Evolutionary conservation across 208 protist species (phyloP), one percentile per base, ranked within the genome.

Genomic region (Crithidia bombi): DNA sequence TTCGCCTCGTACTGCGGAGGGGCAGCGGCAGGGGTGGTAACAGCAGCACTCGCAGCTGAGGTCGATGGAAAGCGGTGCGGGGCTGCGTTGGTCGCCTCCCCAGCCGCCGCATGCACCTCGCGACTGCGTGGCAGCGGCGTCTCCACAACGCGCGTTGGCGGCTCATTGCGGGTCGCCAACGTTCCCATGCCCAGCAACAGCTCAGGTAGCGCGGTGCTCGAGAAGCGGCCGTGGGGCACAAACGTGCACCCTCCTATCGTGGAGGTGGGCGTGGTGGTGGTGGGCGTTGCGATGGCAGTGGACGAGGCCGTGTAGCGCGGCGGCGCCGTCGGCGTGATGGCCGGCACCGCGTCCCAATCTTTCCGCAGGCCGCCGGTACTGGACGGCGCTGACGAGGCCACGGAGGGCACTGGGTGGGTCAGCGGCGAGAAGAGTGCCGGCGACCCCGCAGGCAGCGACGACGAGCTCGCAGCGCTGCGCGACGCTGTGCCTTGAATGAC

Each of bases 301-400:
- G 62, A 75, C 6, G 46, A 35, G 28, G 69, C 69, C 19, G 69
- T 69, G 44, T 75, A 75, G 15, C 69, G 69, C 35, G 69, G 52
- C 30, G 46, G 54, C 10, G 58, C 33, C 26, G 56, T 19, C 3
- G 56, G 56, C 23, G 38, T 7, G 28, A 52, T 17, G 36, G 50
- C 15, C 19, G 68, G 32, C 58, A 56, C 36, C 11, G 15, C 55
- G 25, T 57, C 68, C 17, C 12, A 7, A 14, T 47, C 50, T 14
- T 38, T 30, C 33, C 30, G 47, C 1, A 17, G 1, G 11, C 32
- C 32, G 2, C 19, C 21, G 10, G 35, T 44, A 35, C 19, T 59
- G 54, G 54, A 51, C 41, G 57, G 57, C 28, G 57, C 28, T 17
- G 43, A n/a, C 41, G 57, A 64, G 41, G 57, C 21, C 3, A 39